phyloP scores from a whole-genome alignment of 352 stramenopile genomes.

The Pythium sp. region DNA sequence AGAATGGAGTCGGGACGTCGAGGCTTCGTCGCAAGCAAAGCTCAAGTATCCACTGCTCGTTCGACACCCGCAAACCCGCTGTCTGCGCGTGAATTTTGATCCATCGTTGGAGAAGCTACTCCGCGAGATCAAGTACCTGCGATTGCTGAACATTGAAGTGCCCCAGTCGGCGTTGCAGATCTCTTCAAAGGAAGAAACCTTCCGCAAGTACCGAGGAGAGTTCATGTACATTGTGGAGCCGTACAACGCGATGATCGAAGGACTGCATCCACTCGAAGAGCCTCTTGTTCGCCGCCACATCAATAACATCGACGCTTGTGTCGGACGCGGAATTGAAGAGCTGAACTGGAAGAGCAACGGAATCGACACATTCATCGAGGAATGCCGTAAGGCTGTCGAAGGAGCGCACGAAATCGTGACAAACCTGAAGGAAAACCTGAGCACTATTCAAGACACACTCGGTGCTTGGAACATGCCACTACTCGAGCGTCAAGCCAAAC shows the following conservation, averaged over 20 bases:
- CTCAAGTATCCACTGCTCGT: slow-evolving; percentile 94
- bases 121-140: slow-evolving; percentile 98
- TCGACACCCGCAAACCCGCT: slow-evolving; percentile 86
- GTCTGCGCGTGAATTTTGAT: slow-evolving; percentile 97
- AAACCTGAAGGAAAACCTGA: slow-evolving; percentile 96
- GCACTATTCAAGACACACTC: slow-evolving; percentile 93
- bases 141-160: slow-evolving; percentile 93
- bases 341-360: slow-evolving; percentile 96
- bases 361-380: slow-evolving; percentile 93
- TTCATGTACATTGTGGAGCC: slow-evolving; percentile 97
- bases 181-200: slow-evolving; percentile 94
- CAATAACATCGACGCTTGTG: slow-evolving; percentile 93
- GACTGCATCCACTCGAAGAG: slow-evolving; percentile 95
- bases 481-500: slow-evolving; percentile 95
- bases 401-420: slow-evolving; percentile 93
- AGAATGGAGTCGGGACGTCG: slow-evolving; percentile 95
- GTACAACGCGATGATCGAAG: slow-evolving; percentile 97
- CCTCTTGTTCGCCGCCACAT: slow-evolving; percentile 94
- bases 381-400: slow-evolving; percentile 83
- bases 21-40: slow-evolving; percentile 93
- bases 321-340: slow-evolving; percentile 91
- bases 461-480: slow-evolving; percentile 91
- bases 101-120: slow-evolving; percentile 95
- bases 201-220: slow-evolving; percentile 95
- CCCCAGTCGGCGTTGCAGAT: slow-evolving; percentile 94